phyloP scores from a whole-genome alignment of 306 rosid genomes.

The Cucumis cinereus region DNA sequence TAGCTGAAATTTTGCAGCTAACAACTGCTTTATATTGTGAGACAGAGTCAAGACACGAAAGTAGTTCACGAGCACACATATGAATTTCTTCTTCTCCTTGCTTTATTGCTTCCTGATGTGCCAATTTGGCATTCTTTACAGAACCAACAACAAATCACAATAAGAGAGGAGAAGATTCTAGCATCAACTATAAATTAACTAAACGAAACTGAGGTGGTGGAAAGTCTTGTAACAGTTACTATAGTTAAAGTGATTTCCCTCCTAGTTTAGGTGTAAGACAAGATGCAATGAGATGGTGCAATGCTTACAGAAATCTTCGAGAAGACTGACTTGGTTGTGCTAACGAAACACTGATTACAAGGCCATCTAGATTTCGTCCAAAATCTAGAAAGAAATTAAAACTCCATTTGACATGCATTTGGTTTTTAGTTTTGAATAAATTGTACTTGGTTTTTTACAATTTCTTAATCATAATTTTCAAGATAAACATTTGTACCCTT shows the following conservation, averaged over 20 bases:
- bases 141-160: slow-evolving; percentile 4
- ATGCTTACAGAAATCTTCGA: neutral
- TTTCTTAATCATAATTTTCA: no score
- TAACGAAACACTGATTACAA: neutral
- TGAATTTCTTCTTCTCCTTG: slow-evolving; percentile 55
- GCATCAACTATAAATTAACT: neutral
- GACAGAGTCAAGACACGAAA: slow-evolving; percentile 41
- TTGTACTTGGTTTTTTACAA: neutral
- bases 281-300: neutral
- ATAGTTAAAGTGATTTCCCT: neutral
- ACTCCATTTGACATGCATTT: neutral
- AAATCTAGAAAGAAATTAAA: neutral
- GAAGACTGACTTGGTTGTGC: neutral
- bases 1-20: slow-evolving; percentile 40
- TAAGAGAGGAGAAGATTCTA: neutral
- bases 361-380: neutral
- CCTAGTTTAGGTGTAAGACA: neutral
- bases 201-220: neutral
- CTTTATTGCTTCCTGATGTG: slow-evolving; percentile 46
- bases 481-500: no score
- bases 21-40: slow-evolving; percentile 48
- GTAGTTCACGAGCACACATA: slow-evolving; percentile 31
- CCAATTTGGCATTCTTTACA: slow-evolving; percentile 44
- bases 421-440: neutral
- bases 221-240: neutral